Evolutionary conservation across 768 basidiomycete species (phyloP), one percentile per base, ranked within the genome.

Genomic region (Lentinula boryana): DNA sequence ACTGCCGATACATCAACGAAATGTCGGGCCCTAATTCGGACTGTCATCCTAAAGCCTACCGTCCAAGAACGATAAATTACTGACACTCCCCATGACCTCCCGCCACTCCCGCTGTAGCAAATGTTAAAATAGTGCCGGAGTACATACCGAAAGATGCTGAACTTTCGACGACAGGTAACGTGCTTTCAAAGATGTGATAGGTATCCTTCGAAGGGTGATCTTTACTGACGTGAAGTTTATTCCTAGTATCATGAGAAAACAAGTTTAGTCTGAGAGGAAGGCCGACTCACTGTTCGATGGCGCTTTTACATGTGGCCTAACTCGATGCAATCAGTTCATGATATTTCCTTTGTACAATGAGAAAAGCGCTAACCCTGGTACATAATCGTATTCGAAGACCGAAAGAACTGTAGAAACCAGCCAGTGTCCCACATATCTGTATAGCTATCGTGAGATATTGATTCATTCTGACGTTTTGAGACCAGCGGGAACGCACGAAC

Each of bases 311-410:
- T 23, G 8, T 6, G 21, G 12, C 0, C 50, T 59, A 46, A 32
- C 31, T 23, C 13, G 9, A 48, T 16, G 21, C 13, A 50, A 36
- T 10, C 18, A 23, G 27, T 13, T 40, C 13, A 23, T 13, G 8
- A n/a, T 35, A 13, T 6, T 44, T 27, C 0, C 33, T 36, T 4
- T 5, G n/a, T 15, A 23, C 1, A 23, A 57, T 23, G 33, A 44
- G 7, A 48, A 13, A 23, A 32, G 27, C 3, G 46, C 57, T 40
- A 3, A 79, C 78, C 27, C 60, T 66, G 1, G 68, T 62, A 62
- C 87, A 88, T 8, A 85, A 50, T 40, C 81, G 74, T 27, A 79
- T 60, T 31, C 76, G 72, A 2, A 82, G 65, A 1, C 80, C 72
- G 63, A 82, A 87, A 12, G 84, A 85, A 1, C 58, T 58, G 63